A percentile compares a stretch with the other conserved stretches of the same genome.
phyloP scores from a whole-genome alignment of 1,284 basidiomycete species.

The Tilletiaria anomala region DNA sequence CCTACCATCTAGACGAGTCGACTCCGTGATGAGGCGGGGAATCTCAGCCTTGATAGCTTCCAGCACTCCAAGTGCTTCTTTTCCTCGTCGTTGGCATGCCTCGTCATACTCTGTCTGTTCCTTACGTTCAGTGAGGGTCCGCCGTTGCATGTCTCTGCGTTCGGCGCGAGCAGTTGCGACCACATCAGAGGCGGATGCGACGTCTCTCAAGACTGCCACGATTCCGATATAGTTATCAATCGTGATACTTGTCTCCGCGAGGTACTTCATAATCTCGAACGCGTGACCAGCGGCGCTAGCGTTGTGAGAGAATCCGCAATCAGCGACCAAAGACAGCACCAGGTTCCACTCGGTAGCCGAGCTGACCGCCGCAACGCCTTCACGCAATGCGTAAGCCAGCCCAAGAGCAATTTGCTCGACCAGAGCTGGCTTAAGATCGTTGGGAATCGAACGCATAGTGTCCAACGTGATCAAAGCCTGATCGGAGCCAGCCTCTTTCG shows the following conservation, averaged over 20 bases:
- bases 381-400: no score
- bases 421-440: neutral
- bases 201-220: neutral
- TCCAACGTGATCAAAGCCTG: neutral
- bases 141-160: neutral
- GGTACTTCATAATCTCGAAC: neutral
- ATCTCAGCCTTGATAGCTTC: slow-evolving; percentile 25
- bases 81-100: slow-evolving; percentile 51
- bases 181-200: neutral
- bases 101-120: slow-evolving; percentile 31
- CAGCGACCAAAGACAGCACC: neutral
- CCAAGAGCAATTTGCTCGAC: neutral
- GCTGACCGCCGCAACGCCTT: no score
- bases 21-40: slow-evolving; percentile 14
- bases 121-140: slow-evolving; percentile 36
- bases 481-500: neutral
- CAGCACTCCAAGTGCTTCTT: slow-evolving; percentile 66
- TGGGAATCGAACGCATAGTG: neutral
- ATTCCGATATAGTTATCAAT: neutral
- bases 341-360: neutral
- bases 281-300: slow-evolving; percentile 2
- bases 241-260: neutral
- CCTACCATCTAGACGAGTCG: neutral
- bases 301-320: neutral
- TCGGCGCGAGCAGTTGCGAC: neutral